phyloP scores from a whole-genome alignment of 768 basidiomycete species.

The Macrolepiota fuliginosa region DNA sequence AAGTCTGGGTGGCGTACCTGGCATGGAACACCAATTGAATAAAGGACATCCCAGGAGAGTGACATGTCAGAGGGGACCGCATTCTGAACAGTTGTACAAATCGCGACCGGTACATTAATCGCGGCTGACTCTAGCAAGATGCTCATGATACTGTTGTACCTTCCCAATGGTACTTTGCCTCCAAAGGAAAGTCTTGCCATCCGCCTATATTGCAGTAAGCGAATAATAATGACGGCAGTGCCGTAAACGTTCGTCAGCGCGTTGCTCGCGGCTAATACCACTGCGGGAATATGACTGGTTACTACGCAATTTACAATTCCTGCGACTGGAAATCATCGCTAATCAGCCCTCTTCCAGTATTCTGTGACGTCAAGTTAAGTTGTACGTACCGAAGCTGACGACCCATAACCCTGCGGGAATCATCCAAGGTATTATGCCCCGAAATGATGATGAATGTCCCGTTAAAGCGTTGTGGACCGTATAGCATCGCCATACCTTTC shows the following conservation, averaged over 20 bases:
- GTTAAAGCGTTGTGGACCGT: neutral
- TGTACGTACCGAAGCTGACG: neutral
- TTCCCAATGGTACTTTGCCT: too few relatives aligned
- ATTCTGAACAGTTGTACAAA: too few relatives aligned
- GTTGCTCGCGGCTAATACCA: neutral
- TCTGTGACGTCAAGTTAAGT: neutral
- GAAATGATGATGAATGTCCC: neutral
- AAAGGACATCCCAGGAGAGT: too few relatives aligned
- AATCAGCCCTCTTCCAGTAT: neutral
- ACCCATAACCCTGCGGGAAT: neutral
- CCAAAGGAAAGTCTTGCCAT: neutral
- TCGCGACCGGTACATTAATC: neutral
- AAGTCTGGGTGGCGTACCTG: too few relatives aligned
- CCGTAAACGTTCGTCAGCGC: too few relatives aligned
- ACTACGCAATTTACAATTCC: neutral
- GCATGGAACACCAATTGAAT: too few relatives aligned
- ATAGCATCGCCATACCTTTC: conserved; percentile 3
- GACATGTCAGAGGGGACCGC: too few relatives aligned
- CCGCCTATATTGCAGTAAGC: neutral
- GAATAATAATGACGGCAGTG: too few relatives aligned
- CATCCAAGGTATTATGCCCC: neutral
- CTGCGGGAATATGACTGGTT: neutral
- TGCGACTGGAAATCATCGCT: neutral
- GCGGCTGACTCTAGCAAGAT: too few relatives aligned
- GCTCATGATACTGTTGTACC: too few relatives aligned